Base-by-base conservation (phyloP, 2,329 filamentous ascomycete species). In the Bipolaris oryzae region DNA sequence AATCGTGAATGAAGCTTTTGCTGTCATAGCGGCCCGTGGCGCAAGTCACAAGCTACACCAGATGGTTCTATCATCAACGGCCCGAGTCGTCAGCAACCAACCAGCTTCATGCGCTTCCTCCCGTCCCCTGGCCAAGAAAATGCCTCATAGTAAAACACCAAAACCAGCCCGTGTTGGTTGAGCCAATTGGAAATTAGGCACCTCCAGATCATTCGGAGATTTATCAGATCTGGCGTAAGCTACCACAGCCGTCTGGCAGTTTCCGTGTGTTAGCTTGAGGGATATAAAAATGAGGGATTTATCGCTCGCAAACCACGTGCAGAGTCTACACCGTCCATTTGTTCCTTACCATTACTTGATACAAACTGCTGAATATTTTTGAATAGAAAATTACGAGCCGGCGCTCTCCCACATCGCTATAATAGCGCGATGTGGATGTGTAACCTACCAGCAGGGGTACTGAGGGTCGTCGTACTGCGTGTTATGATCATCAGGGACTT, bases 251-350 rank as follows among this genome's bases (percentile, higher is more conserved):
- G 7, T 7, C 35, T 37, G 35, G 35, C 35, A n/a, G 5, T 15
- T 6, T 37, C 35, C 35, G 11, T 4, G 35, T 37, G 16, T n/a
- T 37, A 18, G 9, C 42, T 44, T 25, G 25, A 18, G 42, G 4
- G 42, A 44, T 25, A 25, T 44, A 44, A 28, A 16, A 10, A 20
- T 44, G 42, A 44, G 42, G 42, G 42, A 44, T 44, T 31, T 44
- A 44, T 18, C 10, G 25, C 42, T 28, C 23, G n/a, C 41, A n/a
- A 31, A 31, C 15, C 42, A 33, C 25, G 25, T 33, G 42, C 25
- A 18, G 23, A 25, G 23, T 7, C 7, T 25, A 25, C 23, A 25
- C 23, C 23, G 23, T 25, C 23, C 23, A 25, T 25, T 25, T 3
- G 23, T 25, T 7, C 23, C 23, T 5, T 25, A 7, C 9, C 23